Base-by-base conservation (phyloP, 2,329 filamentous ascomycete species). In the Apiospora kogelbergensis region DNA sequence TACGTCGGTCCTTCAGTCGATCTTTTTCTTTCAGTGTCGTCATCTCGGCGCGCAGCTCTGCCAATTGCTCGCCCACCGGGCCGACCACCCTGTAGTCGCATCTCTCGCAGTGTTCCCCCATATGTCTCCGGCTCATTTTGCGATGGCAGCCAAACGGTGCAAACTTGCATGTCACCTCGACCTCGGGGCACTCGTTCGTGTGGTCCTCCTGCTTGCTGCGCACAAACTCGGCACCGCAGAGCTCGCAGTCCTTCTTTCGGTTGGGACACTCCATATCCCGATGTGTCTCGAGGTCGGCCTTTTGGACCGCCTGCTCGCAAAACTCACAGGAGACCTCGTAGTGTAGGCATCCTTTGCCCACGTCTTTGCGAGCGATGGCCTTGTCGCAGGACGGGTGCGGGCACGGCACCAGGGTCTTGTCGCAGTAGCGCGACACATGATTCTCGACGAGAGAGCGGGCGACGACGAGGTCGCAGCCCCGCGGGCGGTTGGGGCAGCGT, bases 361-460 rank as follows among this genome's bases (percentile, higher is more conserved):
- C 78, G 69, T 88, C 82, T 71, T 85, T 86, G 63, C 85, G 82
- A 15, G 82, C 80, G 2, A 90, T 80, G 30, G 81, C 81, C 75
- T 86, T 84, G 40, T 81, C 77, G 76, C 89, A 91, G 2, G 77
- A 75, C 17, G 81, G 75, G 44, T 86, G 85, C 0, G 87, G 84
- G 72, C 89, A 91, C n/a, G 82, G 80, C 24, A 89, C 85, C 41
- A 84, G 79, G 6, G 84, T 85, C 73, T 86, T 89, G 1, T 81
- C 81, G 74, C 89, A 91, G 65, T 89, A 86, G 24, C 82, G 82
- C 9, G 83, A 83, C 48, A 89, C 83, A 74, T 91, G 89, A 33
- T 83, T 81, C 72, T 86, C 83, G 10, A 90, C 81, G 33, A 84
- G 81, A 53, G 88, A 86, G 10, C 89, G 83, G 6, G 85, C 80